These are phyloP conservation scores for Xylaria nigripes DNA, from an alignment of 495 filamentous ascomycete genomes.

Conservation along the genomic window DNA sequence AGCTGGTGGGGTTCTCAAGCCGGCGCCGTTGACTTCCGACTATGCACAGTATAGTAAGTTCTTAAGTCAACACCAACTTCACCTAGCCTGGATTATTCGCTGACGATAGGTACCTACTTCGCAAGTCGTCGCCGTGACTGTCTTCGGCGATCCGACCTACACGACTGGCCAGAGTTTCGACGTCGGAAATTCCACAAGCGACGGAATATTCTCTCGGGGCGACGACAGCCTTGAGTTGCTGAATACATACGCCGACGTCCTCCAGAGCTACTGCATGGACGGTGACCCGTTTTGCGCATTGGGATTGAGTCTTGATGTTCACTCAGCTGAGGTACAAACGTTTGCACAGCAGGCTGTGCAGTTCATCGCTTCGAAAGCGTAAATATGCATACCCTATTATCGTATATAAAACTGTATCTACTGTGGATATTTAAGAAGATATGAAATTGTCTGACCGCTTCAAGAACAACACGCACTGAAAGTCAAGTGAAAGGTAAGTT, in stretches of 20 bases:
- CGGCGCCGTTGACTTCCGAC: neutral
- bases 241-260: neutral
- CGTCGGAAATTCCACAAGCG: slow-evolving; percentile 4
- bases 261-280: slow-evolving; percentile 4
- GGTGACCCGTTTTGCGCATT: slow-evolving; percentile 4
- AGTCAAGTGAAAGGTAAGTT: too few relatives aligned
- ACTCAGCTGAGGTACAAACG: slow-evolving; percentile 5
- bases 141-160: slow-evolving; percentile 13
- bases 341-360: neutral
- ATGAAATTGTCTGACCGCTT: too few relatives aligned
- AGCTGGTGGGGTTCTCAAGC: slow-evolving; percentile 11
- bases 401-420: neutral
- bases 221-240: slow-evolving; percentile 8
- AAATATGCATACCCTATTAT: neutral
- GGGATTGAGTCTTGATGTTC: neutral
- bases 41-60: slow-evolving; percentile 1
- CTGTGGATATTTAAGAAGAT: too few relatives aligned
- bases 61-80: neutral
- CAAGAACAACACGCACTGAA: too few relatives aligned
- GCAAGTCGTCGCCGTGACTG: slow-evolving; percentile 1
- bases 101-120: neutral
- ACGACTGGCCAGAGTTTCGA: slow-evolving; percentile 10
- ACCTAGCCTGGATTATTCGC: neutral
- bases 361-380: slow-evolving; percentile 7
- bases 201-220: slow-evolving; percentile 9